phyloP scores from a whole-genome alignment of 352 stramenopile genomes.

The Phytophthora pluvialis region DNA sequence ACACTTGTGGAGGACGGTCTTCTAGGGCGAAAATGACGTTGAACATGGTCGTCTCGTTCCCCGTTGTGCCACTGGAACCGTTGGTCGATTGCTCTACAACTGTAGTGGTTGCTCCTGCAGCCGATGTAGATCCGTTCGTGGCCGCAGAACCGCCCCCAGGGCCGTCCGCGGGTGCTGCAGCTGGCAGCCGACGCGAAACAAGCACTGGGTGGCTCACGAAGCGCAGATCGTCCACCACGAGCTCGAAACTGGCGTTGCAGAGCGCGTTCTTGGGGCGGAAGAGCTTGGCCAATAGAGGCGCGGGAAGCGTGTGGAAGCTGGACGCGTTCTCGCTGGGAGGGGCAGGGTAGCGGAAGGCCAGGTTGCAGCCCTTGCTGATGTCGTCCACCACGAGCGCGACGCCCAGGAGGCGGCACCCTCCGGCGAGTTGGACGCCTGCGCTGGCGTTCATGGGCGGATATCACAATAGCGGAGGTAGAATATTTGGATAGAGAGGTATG shows the following conservation, averaged over 20 bases:
- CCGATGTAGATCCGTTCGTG: conserved; percentile 13
- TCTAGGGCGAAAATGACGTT: conserved; percentile 89
- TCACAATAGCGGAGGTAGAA: too few species aligned
- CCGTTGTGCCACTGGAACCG: conserved; percentile 5
- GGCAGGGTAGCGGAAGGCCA: conserved; percentile 86
- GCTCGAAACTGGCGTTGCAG: conserved; percentile 88
- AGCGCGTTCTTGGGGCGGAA: conserved; percentile 90
- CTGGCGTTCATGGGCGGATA: conserved; percentile 1
- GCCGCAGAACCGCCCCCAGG: conserved; percentile 2
- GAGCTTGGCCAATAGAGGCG: conserved; percentile 83
- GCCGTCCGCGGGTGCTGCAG: conserved; percentile 21
- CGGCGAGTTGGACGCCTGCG: not conserved
- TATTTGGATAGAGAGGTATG: too few species aligned
- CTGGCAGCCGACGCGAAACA: conserved; percentile 49
- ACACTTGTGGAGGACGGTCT: conserved; percentile 41
- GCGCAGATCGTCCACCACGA: conserved; percentile 86
- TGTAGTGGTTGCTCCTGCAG: conserved; percentile 15
- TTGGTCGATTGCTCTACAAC: conserved; percentile 27
- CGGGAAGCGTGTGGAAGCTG: conserved; percentile 79
- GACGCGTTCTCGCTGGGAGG: conserved; percentile 60
- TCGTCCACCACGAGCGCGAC: conserved; percentile 89
- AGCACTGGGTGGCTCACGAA: conserved; percentile 89
- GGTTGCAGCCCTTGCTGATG: conserved; percentile 88
- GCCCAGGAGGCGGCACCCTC: conserved; percentile 55
- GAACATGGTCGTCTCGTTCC: conserved; percentile 88